Conservation (phyloP, 2,329 filamentous ascomycete species). For the Rhynchosporium agropyri region DNA sequence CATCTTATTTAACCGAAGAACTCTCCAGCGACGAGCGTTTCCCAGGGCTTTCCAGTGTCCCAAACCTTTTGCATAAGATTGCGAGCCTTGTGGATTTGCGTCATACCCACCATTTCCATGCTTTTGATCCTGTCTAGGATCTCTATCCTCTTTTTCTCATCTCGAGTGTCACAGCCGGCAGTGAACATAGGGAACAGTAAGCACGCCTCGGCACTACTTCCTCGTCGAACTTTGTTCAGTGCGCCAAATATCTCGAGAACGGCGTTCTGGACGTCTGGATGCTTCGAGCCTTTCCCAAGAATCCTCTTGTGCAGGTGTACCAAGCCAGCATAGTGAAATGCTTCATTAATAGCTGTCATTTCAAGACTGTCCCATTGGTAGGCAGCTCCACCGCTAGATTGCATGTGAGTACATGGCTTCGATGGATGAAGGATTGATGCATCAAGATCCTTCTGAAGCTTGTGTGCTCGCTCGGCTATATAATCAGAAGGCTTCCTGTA, state of each 20-base stretch:
- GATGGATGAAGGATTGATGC: conserved; percentile 53
- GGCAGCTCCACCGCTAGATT: conserved; percentile 51
- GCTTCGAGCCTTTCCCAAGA: conserved; percentile 59
- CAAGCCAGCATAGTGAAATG: conserved; percentile 78
- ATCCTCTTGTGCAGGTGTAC: conserved; percentile 77
- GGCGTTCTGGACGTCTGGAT: conserved; percentile 63
- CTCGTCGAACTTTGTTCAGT: conserved; percentile 62
- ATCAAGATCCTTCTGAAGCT: conserved; percentile 63
- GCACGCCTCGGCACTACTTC: conserved; percentile 73
- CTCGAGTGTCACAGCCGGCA: conserved; percentile 72
- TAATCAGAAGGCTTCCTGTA: conserved; percentile 51
- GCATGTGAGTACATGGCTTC: conserved; percentile 48
- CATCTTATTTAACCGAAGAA: conserved; percentile 38
- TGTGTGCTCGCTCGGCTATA: conserved; percentile 58
- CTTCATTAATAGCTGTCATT: conserved; percentile 72
- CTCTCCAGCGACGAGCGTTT: conserved; percentile 54
- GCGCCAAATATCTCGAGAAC: conserved; percentile 65
- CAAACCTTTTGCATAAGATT: conserved; percentile 69
- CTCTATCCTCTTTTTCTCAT: conserved; percentile 56
- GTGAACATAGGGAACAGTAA: conserved; percentile 82
- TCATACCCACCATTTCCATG: conserved; percentile 75
- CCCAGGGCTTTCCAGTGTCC: conserved; percentile 69
- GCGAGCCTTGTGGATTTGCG: conserved; percentile 67
- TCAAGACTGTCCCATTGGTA: conserved; percentile 63
- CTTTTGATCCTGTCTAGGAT: conserved; percentile 67